Conservation (phyloP, 805 yeast species). For the Lipomyces japonicus region DNA sequence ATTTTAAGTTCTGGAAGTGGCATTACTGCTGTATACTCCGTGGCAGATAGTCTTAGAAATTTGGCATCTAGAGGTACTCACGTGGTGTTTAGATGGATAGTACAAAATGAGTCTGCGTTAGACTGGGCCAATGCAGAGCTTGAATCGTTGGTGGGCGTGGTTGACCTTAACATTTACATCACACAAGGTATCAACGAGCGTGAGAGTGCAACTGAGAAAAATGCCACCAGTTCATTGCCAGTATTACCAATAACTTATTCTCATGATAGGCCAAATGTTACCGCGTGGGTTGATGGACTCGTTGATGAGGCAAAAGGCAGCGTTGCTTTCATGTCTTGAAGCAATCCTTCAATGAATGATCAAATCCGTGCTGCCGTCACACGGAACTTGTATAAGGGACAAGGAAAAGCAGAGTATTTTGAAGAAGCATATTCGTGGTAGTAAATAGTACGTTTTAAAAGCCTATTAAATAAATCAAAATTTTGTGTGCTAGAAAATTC, state of each 20-base stretch:
- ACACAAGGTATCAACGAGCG: constrained; percentile 36
- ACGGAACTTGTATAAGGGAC: constrained; percentile 41
- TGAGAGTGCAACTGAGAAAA: constrained; percentile 32
- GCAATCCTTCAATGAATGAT: constrained; percentile 60
- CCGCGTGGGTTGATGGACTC: not conserved
- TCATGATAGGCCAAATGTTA: constrained; percentile 1
- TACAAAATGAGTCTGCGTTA: constrained; percentile 3
- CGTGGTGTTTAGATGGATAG: constrained; percentile 2
- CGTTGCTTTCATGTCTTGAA: constrained; percentile 55
- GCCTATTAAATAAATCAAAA: no score
- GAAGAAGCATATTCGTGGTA: constrained; percentile 78
- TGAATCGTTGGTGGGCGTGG: not conserved
- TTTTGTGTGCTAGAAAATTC: no score
- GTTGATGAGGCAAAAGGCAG: constrained; percentile 30
- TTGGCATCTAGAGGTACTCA: not conserved
- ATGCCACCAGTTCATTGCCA: constrained; percentile 29
- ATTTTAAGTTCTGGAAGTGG: constrained; percentile 65
- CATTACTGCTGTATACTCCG: constrained; percentile 52
- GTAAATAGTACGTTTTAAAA: constrained; percentile 18
- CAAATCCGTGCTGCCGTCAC: constrained; percentile 49
- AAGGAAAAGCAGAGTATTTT: constrained; percentile 59
- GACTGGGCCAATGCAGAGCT: constrained; percentile 6
- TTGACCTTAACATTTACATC: constrained; percentile 23
- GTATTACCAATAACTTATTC: not conserved
- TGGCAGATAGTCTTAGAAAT: constrained; percentile 38